Evolutionary conservation across 768 basidiomycete genomes (phyloP), one percentile per base, ranked within the genome.

Genomic region (Mycena galericulata): DNA sequence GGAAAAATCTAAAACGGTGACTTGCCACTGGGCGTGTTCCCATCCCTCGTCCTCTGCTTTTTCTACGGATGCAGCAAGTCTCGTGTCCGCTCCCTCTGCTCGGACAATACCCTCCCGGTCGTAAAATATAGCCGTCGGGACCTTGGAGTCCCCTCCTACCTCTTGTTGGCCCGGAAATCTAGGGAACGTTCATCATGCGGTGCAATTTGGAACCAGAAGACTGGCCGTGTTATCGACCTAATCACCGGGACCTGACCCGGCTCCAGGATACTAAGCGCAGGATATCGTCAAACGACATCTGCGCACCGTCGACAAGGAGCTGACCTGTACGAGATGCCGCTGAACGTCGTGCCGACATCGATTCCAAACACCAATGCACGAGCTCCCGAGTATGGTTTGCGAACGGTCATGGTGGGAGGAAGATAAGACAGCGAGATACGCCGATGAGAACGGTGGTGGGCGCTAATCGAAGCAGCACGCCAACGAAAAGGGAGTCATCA

Each of bases 311-410:
- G 24, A 4, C 4, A 29, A 41, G 9, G 20, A 15, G 18, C 34
- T 8, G 32, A 71, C 69, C 67, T 69, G 50, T 73, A 73, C 12
- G 74, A 75, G 26, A 70, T 27, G 2, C 74, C 85, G 36, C 86
- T 87, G 51, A 76, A 86, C 3, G 85, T 88, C 1, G 84, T 88
- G 10, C 87, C 87, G 2, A 88, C 74, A 62, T 88, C 87, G 40
- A 88, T 84, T 0, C 85, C 85, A 27, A 88, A 68, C 6, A 87
- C 82, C 8, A 88, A 76, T 63, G 82, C 82, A 41, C 82, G 81
- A 32, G 77, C n/a, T 20, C 86, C 87, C 32, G 71, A 73, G 76
- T 84, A 86, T 2, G 81, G 79, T 34, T 76, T 69, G 73, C 84
- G 74, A 49, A 67, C 29, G 38, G 54, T 49, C 58, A 58, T 58